Conservation (phyloP, 2,329 filamentous ascomycete species). For the Alternaria novae-zelandiae region DNA sequence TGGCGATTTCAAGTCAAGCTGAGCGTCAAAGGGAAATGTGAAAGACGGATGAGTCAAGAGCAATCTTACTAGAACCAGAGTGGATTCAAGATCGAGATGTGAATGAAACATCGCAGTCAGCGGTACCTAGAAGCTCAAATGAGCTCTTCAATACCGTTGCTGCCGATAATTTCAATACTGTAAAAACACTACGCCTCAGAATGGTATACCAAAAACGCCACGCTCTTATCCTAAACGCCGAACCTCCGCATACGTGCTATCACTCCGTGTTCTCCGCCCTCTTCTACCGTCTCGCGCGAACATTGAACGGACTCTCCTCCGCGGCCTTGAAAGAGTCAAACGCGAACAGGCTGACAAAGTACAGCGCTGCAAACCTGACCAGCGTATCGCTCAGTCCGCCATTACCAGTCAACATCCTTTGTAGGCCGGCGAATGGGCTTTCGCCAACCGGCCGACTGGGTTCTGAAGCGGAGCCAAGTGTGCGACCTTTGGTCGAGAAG, state of each 20-base stretch:
- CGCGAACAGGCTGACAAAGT: conserved; percentile 54
- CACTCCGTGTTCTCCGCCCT: background rate
- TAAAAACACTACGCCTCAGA: background rate
- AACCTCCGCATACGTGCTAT: background rate
- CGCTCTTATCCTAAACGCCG: conserved; percentile 5
- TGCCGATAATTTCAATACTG: background rate
- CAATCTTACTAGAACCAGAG: background rate
- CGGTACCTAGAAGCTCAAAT: background rate
- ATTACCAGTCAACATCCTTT: conserved; percentile 36
- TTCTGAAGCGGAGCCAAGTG: conserved; percentile 44
- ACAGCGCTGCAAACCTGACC: conserved; percentile 55
- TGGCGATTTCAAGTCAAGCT: too few relatives aligned
- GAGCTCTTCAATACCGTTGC: background rate
- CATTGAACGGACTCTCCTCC: conserved; percentile 53
- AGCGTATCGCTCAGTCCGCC: conserved; percentile 49
- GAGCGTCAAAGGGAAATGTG: background rate
- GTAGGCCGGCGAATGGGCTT: conserved; percentile 32
- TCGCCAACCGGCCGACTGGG: conserved; percentile 34
- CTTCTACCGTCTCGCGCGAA: conserved; percentile 36
- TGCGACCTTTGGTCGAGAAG: conserved; percentile 54
- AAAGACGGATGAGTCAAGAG: background rate
- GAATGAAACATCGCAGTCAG: background rate
- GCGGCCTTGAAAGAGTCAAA: conserved; percentile 54
- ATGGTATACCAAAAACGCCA: conserved; percentile 10
- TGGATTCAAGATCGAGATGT: background rate